Evolutionary conservation across 495 filamentous ascomycete genomes (phyloP), one percentile per base, ranked within the genome.

Genomic region (Aspergillus olivimuriae): DNA sequence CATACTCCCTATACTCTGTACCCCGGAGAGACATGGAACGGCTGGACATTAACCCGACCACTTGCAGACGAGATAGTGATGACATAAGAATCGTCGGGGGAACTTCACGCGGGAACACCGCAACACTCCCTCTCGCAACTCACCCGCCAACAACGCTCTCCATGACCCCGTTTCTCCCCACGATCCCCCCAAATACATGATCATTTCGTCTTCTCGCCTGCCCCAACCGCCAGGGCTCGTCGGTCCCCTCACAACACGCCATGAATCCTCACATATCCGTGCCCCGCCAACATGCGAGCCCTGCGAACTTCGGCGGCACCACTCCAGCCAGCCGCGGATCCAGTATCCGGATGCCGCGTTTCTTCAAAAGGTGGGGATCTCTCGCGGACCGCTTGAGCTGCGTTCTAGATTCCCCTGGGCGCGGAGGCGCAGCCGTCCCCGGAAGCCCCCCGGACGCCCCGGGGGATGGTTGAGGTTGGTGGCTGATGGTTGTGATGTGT

Each of bases 241-340:
- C 10, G 2, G 2, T 20, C 3, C 35, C 35, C 35, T 12, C 5
- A 38, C n/a, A 38, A 15, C 1, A 34, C 40, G 60, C 46, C 40
- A 82, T 81, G 77, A 81, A 81, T 60, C 75, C 78, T 42, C 76
- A 81, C 50, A 82, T 81, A 49, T 78, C 78, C 14, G 65, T 78
- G 30, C 78, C 77, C 15, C 75, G 78, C 41, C 78, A 77, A 63
- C 69, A 78, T 69, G 75, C 69, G 43, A 66, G 63, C 28, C 65
- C 75, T 12, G 55, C 71, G 28, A 76, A 65, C 41, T 80, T 80
- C 43, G 77, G 77, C 42, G 55, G 60, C 51, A 74, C 70, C 6
- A 61, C 70, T 3, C 69, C 75, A 28, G 62, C 61, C 24, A 62
- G 51, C 36, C 73, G 76, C 30, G 59, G 66, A 18, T 74, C 78